phyloP scores from a whole-genome alignment of 495 filamentous ascomycete species.

The Chaetomium cochliodes region DNA sequence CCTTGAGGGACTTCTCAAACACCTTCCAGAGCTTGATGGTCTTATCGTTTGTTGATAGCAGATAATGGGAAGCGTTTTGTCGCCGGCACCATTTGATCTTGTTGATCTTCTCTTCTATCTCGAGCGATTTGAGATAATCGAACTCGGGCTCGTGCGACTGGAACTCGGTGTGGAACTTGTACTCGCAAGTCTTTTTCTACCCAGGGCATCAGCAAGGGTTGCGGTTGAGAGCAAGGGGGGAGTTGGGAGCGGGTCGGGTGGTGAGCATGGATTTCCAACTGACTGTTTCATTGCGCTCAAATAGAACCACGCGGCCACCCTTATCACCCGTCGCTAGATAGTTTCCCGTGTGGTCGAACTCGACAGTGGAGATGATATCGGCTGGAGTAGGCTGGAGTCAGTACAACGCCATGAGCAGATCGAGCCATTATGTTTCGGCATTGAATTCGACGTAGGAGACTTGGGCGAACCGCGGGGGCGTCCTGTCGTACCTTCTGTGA shows the following conservation, averaged over 20 bases:
- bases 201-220: conserved; percentile 24
- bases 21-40: conserved; percentile 99
- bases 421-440: not conserved
- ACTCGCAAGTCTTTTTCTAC: conserved; percentile 99
- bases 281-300: conserved; percentile 97
- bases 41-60: conserved; percentile 98
- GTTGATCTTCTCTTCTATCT: conserved; percentile 99
- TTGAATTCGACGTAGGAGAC: not conserved
- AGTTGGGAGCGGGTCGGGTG: not conserved
- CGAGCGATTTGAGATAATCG: conserved; percentile 97
- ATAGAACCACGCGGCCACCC: conserved; percentile 91
- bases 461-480: not conserved
- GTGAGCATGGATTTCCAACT: conserved; percentile 34
- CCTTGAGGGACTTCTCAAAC: conserved; percentile 97
- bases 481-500: conserved; percentile 81
- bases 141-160: conserved; percentile 99
- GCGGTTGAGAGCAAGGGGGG: not conserved
- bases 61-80: conserved; percentile 97
- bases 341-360: conserved; percentile 98
- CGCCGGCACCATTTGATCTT: conserved; percentile 99
- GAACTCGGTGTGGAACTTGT: conserved; percentile 99
- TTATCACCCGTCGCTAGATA: conserved; percentile 98
- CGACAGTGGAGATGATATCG: conserved; percentile 98
- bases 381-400: conserved; percentile 54
- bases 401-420: conserved; percentile 9